Conservation (phyloP, 169 alveolate species). For the Cryptosporidium felis region DNA sequence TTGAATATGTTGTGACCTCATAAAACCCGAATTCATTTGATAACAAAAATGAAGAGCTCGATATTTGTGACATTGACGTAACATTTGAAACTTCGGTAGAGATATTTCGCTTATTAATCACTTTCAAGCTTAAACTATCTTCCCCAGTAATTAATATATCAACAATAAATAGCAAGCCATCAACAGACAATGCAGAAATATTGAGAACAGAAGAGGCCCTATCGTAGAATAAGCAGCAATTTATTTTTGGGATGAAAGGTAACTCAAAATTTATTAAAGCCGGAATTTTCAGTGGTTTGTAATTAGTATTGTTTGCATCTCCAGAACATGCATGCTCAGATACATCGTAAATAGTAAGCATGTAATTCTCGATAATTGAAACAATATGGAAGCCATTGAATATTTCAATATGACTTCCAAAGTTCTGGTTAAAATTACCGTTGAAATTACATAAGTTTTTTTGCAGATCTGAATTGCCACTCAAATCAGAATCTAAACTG, state of each 20-base stretch:
- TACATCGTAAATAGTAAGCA: not conserved
- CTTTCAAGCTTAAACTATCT: not conserved
- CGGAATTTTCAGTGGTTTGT: not conserved
- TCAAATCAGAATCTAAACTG: not conserved
- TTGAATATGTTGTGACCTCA: not conserved
- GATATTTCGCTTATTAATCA: not conserved
- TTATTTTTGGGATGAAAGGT: conserved; percentile 15
- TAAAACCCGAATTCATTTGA: not conserved
- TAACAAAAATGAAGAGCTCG: not conserved
- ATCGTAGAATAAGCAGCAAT: conserved; percentile 9
- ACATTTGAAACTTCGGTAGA: conserved; percentile 1
- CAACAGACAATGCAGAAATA: conserved; percentile 1
- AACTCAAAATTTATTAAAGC: conserved; percentile 15
- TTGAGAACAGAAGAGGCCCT: conserved; percentile 2
- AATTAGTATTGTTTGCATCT: not conserved
- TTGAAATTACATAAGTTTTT: not conserved
- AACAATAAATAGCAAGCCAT: conserved; percentile 9
- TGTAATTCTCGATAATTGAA: not conserved
- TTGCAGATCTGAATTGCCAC: not conserved
- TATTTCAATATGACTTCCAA: conserved; percentile 4
- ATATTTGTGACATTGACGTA: not conserved
- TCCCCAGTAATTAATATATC: not conserved
- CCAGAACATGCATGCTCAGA: not conserved
- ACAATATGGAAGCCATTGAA: conserved; percentile 36
- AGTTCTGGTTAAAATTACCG: not conserved